A percentile compares a stretch with the other conserved stretches of the same genome.
phyloP scores from a whole-genome alignment of 768 basidiomycete species.

The Pleurotus citrinopileatus region DNA sequence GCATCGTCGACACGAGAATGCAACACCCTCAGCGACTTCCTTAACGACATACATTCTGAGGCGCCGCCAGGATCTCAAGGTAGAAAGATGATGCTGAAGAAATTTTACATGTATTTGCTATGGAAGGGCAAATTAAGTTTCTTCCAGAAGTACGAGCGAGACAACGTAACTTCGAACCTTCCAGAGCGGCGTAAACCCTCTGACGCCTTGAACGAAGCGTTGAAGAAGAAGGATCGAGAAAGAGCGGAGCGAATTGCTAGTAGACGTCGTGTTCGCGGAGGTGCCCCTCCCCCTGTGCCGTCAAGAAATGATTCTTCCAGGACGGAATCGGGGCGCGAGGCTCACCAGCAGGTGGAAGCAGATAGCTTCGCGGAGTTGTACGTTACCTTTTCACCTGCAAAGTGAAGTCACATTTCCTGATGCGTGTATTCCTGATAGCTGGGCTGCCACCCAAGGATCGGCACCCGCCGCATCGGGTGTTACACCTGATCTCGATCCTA shows the following conservation, averaged over 20 bases:
- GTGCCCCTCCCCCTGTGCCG: constrained; percentile 40
- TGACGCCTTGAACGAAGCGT: constrained; percentile 61
- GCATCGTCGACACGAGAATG: constrained; percentile 76
- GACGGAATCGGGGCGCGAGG: constrained; percentile 29
- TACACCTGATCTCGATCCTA: constrained; percentile 31
- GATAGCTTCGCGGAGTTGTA: constrained; percentile 60
- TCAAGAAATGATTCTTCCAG: constrained; percentile 12
- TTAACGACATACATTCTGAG: constrained; percentile 59
- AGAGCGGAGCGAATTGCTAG: constrained; percentile 56
- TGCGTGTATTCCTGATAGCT: constrained; percentile 21
- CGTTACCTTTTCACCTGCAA: constrained; percentile 21
- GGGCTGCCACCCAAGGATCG: constrained; percentile 29
- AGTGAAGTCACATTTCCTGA: not conserved
- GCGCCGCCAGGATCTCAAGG: constrained; percentile 64
- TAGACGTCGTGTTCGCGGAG: constrained; percentile 76
- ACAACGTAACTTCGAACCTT: not conserved
- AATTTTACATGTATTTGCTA: constrained; percentile 69
- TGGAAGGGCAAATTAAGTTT: constrained; percentile 67
- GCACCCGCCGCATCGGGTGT: constrained; percentile 19
- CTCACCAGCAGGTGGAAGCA: constrained; percentile 50
- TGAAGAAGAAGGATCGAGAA: constrained; percentile 75
- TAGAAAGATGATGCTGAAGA: constrained; percentile 74
- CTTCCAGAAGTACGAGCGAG: constrained; percentile 30
- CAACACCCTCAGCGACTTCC: constrained; percentile 73
- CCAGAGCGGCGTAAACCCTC: constrained; percentile 19